A percentile compares a stretch with the other conserved stretches of the same genome.
Conservation (phyloP, 495 filamentous ascomycete genomes). For the Copromyces sp. region DNA sequence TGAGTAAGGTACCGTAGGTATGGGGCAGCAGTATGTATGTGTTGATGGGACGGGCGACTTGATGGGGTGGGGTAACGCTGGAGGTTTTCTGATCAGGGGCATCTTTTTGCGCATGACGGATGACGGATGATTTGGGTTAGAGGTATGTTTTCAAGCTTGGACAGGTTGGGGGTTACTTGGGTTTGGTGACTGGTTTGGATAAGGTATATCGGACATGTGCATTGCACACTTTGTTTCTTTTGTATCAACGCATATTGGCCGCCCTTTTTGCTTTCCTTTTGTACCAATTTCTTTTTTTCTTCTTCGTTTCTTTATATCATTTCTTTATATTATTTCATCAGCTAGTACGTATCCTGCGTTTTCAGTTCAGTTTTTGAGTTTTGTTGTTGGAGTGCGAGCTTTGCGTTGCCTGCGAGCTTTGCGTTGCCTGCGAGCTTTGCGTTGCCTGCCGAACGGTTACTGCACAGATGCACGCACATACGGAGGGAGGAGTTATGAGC, state of each 20-base stretch:
- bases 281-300: neutral
- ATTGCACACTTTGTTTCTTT: neutral
- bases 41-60: too few relatives aligned
- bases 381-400: neutral
- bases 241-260: neutral
- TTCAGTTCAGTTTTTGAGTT: neutral
- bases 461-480: neutral
- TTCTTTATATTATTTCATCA: neutral
- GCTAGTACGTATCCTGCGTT: too few relatives aligned
- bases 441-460: neutral
- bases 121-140: too few relatives aligned
- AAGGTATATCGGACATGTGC: neutral
- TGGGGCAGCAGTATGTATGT: too few relatives aligned
- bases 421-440: neutral
- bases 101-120: too few relatives aligned
- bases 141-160: too few relatives aligned
- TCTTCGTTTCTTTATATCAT: neutral
- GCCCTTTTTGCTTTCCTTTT: neutral
- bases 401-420: neutral
- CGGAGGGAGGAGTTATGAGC: neutral
- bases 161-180: neutral
- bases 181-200: too few relatives aligned
- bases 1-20: too few relatives aligned
- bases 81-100: too few relatives aligned
- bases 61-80: too few relatives aligned